Evolutionary conservation across 1,284 basidiomycete genomes (phyloP).

Genomic region (Cryptococcus sp.): DNA sequence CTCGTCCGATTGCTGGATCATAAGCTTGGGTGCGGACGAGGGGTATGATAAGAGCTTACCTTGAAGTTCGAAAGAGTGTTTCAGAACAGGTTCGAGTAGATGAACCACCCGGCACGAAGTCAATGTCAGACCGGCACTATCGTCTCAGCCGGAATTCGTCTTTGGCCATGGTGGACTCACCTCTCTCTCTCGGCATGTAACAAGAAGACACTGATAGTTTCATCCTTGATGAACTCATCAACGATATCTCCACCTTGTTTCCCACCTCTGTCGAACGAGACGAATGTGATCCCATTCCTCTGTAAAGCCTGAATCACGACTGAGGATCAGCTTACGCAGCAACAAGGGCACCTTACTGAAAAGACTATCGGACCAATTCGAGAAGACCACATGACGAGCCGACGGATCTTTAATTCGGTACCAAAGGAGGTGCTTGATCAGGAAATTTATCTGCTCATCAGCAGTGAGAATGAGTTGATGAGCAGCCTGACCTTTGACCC

Average conservation of each 20-base stretch:
- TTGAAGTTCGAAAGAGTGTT: conserved; percentile 47
- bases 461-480: not conserved
- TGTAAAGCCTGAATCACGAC: conserved; percentile 43
- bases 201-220: conserved; percentile 42
- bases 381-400: conserved; percentile 45
- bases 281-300: conserved; percentile 35
- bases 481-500: conserved; percentile 38
- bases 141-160: not conserved
- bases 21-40: too few relatives aligned
- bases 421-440: conserved; percentile 41
- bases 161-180: conserved; percentile 9
- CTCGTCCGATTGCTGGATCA: conserved; percentile 43
- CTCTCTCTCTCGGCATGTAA: conserved; percentile 46
- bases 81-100: conserved; percentile 46
- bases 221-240: conserved; percentile 36
- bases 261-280: conserved; percentile 31
- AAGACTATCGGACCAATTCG: conserved; percentile 43
- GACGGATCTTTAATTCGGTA: conserved; percentile 20
- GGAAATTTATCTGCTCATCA: conserved; percentile 21
- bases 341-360: conserved; percentile 24
- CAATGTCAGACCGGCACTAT: conserved; percentile 43
- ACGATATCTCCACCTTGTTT: conserved; percentile 33
- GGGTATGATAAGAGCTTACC: conserved; percentile 22
- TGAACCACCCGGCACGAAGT: conserved; percentile 47
- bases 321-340: conserved; percentile 1